Conservation (phyloP, 179 eudicot genomes). For the Spergularia azorica region DNA sequence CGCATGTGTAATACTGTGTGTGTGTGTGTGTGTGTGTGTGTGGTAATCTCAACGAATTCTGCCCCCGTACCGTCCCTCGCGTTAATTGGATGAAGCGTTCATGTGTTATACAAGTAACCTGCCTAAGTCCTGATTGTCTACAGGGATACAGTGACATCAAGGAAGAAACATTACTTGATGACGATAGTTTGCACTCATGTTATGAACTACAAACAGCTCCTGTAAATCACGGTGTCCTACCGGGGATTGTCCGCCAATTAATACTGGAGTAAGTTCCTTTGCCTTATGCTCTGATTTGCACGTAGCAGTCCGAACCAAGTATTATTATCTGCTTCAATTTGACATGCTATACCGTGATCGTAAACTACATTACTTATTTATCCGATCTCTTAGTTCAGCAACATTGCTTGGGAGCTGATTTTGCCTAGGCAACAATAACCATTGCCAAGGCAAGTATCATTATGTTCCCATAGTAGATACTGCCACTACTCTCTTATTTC, state of each 20-base stretch:
- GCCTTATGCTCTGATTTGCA: not conserved
- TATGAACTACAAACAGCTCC: slow-evolving; percentile 89
- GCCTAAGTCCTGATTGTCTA: slow-evolving; percentile 9
- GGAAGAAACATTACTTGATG: not conserved
- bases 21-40: not conserved
- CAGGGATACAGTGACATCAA: slow-evolving; percentile 46
- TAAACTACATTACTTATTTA: not conserved
- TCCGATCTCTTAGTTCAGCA: not conserved
- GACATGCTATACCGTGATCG: not conserved
- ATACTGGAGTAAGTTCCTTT: slow-evolving; percentile 62
- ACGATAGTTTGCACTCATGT: slow-evolving; percentile 25
- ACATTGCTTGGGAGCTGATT: not conserved
- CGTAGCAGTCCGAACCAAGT: not conserved
- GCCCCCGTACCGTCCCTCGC: no score
- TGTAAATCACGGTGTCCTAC: slow-evolving; percentile 76
- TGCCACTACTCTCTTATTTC: no score
- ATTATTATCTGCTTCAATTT: not conserved
- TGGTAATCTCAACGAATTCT: not conserved
- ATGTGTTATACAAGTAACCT: not conserved
- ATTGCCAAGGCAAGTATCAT: no score
- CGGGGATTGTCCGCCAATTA: slow-evolving; percentile 81
- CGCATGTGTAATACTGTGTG: not conserved
- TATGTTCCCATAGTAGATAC: no score
- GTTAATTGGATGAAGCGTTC: no score
- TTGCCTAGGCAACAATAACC: no score